These are phyloP conservation scores for Raphanus hybrid DNA, from an alignment of 441 rosid genomes.

Conservation along the genomic window DNA sequence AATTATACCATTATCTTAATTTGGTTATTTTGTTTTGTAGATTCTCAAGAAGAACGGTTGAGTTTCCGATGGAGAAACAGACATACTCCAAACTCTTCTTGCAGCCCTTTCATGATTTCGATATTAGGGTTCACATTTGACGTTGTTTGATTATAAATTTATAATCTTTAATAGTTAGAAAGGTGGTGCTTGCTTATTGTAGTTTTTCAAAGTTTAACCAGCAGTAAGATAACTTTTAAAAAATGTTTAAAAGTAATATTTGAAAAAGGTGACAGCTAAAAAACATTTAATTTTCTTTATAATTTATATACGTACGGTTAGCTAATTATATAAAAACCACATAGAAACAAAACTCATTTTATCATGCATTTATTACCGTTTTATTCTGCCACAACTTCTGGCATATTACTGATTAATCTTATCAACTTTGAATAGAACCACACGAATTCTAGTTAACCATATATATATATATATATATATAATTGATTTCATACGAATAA, in stretches of 20 bases:
- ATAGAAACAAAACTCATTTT: not conserved
- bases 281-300: not conserved
- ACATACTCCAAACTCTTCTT: not conserved
- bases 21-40: not conserved
- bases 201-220: not conserved
- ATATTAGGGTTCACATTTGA: slow-evolving; percentile 13
- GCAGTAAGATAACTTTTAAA: not conserved
- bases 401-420: not conserved
- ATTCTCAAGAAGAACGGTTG: not conserved
- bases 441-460: not conserved
- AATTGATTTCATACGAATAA: not conserved
- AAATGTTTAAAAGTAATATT: not conserved
- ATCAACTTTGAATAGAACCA: not conserved
- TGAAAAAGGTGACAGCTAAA: not conserved
- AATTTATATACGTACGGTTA: too few relatives aligned
- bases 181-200: not conserved
- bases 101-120: not conserved
- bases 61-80: not conserved
- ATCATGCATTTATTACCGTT: not conserved
- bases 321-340: not conserved
- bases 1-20: slow-evolving; percentile 3
- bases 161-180: not conserved
- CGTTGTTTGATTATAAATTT: not conserved
- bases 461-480: not conserved
- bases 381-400: not conserved